Evolutionary conservation across 2,329 filamentous ascomycete species (phyloP), one percentile per base, ranked within the genome.

Genomic region (Helminthosporium solani): DNA sequence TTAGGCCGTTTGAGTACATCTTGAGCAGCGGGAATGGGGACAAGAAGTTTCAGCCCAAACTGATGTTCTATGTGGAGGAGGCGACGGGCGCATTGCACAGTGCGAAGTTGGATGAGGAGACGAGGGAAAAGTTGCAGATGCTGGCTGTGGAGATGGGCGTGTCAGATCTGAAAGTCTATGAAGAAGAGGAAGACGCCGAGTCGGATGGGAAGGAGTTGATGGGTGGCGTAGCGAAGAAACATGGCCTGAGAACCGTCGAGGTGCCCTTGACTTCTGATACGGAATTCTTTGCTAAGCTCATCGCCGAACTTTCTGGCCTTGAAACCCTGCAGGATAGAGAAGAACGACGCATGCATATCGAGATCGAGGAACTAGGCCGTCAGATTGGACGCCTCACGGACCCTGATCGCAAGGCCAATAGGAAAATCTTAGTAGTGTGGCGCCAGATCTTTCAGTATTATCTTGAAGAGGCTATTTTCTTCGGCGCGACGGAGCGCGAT

Each of bases 371-470:
- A 6, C 76, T 95, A 0, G 86, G 87, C 3, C 73, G 78, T 21
- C 79, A 85, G 23, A 78, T 95, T 18, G 76, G 82, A 20, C 74
- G 75, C 35, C 76, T 88, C 7, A 82, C 86, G 0, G 81, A 82
- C 48, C 87, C 87, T 2, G 79, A 80, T 43, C 79, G 82, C 16
- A 78, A 80, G 36, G 82, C 79, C 50, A 84, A 76, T 35, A 77
- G 73, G 42, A 72, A 78, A 35, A 87, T 94, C 62, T 72, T 95
- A 19, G 81, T 84, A 42, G 79, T 79, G 30, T 95, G 90, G 90
- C 82, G 90, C 39, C 79, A 86, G 54, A 84, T 95, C 52, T 92
- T 95, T 59, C 84, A 90, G 49, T 72, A 92, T 0, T 95, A 95
- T 61, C 72, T 91, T 11, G 85, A 94, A 45, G 85, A 86, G 7